Conservation (phyloP, 148 eudicot species). For the Fagopyrum tataricum region DNA sequence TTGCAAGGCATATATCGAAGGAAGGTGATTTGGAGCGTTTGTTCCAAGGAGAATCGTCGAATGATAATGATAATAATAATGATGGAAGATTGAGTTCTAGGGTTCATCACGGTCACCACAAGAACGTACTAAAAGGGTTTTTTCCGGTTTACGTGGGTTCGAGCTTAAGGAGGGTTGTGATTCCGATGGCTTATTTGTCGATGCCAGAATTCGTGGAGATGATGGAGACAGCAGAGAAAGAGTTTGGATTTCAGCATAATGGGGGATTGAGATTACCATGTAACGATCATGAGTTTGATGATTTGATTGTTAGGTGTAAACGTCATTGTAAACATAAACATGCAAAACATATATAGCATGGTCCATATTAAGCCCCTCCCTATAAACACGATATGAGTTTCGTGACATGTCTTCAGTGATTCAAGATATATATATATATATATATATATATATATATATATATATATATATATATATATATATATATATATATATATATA, state of each 20-base stretch:
- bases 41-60: background rate
- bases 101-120: background rate
- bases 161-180: slow-evolving; percentile 18
- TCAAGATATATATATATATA: too few species aligned
- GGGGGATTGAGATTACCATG: slow-evolving; percentile 22
- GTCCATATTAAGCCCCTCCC: too few species aligned
- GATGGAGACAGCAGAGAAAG: slow-evolving; percentile 20
- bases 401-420: too few species aligned
- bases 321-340: background rate
- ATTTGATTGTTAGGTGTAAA: slow-evolving; percentile 9
- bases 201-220: slow-evolving; percentile 16
- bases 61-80: too few species aligned
- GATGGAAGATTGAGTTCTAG: background rate
- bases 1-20: background rate
- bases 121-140: slow-evolving; percentile 18
- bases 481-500: too few species aligned
- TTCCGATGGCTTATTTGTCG: slow-evolving; percentile 19
- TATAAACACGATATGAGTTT: too few species aligned
- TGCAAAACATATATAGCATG: background rate
- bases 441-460: too few species aligned
- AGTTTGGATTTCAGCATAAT: slow-evolving; percentile 20
- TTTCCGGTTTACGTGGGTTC: slow-evolving; percentile 22
- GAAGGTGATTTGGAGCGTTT: background rate
- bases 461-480: too few species aligned
- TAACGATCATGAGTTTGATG: slow-evolving; percentile 14